These are phyloP conservation scores for Schizochytrium sp. DNA, from an alignment of 108 stramenopile species.

Conservation along the genomic window DNA sequence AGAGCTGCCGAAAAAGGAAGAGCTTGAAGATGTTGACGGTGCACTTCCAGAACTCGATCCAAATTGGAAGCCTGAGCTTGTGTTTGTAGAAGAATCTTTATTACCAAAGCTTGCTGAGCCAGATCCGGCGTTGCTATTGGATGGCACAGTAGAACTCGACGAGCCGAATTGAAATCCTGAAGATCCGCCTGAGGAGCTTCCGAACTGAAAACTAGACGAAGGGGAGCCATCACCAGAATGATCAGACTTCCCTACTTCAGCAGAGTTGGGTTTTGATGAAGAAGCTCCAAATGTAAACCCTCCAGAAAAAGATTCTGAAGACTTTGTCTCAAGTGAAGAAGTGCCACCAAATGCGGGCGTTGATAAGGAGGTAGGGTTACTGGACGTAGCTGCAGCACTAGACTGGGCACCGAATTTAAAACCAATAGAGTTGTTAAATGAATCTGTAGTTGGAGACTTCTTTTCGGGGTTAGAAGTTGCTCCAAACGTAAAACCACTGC, in stretches of 20 bases:
- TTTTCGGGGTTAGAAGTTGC: background rate
- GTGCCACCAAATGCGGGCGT: background rate
- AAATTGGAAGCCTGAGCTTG: background rate
- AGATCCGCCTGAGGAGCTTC: background rate
- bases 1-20: background rate
- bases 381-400: background rate
- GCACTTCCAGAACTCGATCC: conserved; percentile 7
- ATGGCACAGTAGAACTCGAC: background rate
- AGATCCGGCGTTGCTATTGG: background rate
- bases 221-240: background rate
- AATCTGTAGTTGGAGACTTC: background rate
- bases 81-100: background rate
- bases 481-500: conserved; percentile 6
- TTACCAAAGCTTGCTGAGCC: background rate
- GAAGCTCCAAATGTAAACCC: background rate
- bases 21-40: conserved; percentile 34
- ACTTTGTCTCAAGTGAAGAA: background rate
- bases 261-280: background rate
- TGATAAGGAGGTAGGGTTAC: background rate
- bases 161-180: conserved; percentile 5
- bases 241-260: background rate
- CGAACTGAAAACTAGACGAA: no score
- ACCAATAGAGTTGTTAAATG: background rate
- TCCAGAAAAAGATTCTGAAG: background rate
- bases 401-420: background rate